Percentiles rank a stretch among this genome's conserved stretches.
phyloP scores from a whole-genome alignment of 2,329 filamentous ascomycete genomes.

The Scytalidium sp. region DNA sequence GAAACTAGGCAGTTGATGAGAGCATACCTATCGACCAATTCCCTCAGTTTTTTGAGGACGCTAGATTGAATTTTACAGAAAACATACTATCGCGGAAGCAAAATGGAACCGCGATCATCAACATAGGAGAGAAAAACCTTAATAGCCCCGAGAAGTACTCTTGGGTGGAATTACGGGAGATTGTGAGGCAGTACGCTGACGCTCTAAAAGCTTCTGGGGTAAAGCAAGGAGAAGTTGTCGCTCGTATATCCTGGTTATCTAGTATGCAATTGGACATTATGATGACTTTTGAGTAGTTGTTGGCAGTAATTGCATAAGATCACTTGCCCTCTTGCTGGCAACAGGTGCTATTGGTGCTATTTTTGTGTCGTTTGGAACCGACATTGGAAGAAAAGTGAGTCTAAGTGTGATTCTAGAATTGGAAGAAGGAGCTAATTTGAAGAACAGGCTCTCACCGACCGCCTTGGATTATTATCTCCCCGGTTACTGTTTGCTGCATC shows the following conservation, averaged over 20 bases:
- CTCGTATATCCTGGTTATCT: neutral
- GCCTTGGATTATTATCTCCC: neutral
- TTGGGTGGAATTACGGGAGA: neutral
- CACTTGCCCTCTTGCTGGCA: neutral
- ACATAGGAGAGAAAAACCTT: neutral
- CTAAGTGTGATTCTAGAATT: neutral
- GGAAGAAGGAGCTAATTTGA: neutral
- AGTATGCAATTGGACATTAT: neutral
- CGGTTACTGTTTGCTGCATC: neutral
- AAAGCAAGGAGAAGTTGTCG: neutral
- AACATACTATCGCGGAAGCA: neutral
- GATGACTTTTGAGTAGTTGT: neutral
- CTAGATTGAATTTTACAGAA: neutral
- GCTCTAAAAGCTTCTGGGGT: neutral
- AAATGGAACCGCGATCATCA: neutral
- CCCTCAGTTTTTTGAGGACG: neutral
- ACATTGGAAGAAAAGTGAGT: neutral
- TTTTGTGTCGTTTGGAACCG: neutral
- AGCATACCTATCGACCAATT: neutral
- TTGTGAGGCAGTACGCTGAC: neutral
- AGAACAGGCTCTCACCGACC: neutral
- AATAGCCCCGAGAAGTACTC: neutral
- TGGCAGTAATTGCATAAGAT: neutral
- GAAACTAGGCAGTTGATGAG: neutral
- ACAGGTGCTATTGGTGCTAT: neutral